These are phyloP conservation scores for Emericellopsis cladophorae DNA, from an alignment of 2,329 filamentous ascomycete genomes.

Conservation along the genomic window DNA sequence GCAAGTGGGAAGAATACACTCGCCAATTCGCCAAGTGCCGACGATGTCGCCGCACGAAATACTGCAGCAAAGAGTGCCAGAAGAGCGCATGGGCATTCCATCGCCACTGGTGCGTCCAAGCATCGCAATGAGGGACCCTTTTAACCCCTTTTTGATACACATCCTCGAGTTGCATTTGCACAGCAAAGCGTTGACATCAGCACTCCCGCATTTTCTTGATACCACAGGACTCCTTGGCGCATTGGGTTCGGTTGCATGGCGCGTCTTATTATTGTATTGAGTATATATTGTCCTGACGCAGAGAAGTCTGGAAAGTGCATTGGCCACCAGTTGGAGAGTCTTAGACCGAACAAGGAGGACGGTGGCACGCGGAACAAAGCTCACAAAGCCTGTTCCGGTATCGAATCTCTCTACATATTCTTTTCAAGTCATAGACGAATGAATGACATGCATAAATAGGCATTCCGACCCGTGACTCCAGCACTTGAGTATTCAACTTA, in stretches of 20 bases:
- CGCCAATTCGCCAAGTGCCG: constrained; percentile 97
- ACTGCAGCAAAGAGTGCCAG: constrained; percentile 99
- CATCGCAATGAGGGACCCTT: constrained; percentile 31
- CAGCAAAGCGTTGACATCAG: constrained; percentile 26
- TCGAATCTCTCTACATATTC: constrained; percentile 18
- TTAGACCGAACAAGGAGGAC: not conserved
- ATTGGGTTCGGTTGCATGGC: not conserved
- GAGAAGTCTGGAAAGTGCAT: not conserved
- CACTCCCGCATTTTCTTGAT: constrained; percentile 29
- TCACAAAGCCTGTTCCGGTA: constrained; percentile 7
- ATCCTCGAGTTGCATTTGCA: constrained; percentile 23
- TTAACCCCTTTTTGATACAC: not conserved
- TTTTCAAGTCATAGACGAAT: constrained; percentile 21
- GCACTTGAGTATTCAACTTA: too few species aligned
- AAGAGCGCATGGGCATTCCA: constrained; percentile 98
- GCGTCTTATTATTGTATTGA: not conserved
- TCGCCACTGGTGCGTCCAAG: constrained; percentile 89
- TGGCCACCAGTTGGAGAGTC: not conserved
- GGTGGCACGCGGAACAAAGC: too few species aligned
- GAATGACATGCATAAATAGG: not conserved
- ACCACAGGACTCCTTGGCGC: constrained; percentile 19
- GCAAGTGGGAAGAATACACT: constrained; percentile 95
- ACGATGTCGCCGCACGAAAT: constrained; percentile 90
- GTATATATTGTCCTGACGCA: not conserved
- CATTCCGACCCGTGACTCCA: too few species aligned